phyloP scores from a whole-genome alignment of 176 grass and related monocot species.

The Zoysia pacifica region DNA sequence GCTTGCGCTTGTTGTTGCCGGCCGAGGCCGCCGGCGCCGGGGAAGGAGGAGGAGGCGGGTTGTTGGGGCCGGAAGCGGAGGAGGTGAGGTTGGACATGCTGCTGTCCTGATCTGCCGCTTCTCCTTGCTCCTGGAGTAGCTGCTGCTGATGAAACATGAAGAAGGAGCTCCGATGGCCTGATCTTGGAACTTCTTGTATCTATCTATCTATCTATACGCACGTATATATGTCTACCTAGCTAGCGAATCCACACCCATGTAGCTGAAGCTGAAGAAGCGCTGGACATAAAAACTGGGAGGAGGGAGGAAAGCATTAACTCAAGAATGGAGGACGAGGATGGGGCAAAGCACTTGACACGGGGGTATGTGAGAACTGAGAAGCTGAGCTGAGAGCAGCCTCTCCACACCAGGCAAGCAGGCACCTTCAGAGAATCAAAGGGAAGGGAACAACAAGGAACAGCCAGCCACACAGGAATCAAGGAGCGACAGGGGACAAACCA shows the following conservation, averaged over 20 bases:
- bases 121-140: not conserved
- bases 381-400: not conserved
- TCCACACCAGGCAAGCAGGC: not conserved
- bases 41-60: not conserved
- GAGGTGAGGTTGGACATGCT: constrained; percentile 64
- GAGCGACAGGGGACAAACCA: constrained; percentile 38
- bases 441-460: constrained; percentile 45
- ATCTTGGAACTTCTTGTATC: constrained; percentile 23
- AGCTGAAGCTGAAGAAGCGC: too few species aligned
- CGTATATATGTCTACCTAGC: not conserved
- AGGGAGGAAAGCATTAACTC: not conserved
- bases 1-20: constrained; percentile 71
- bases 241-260: not conserved
- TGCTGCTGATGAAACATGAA: constrained; percentile 36
- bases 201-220: not conserved
- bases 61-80: constrained; percentile 22
- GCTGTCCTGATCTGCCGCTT: constrained; percentile 38
- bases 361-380: not conserved
- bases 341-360: not conserved
- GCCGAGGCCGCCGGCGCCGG: constrained; percentile 20
- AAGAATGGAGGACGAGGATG: constrained; percentile 38
- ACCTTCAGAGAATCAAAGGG: too few species aligned
- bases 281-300: constrained; percentile 25
- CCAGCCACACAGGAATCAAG: constrained; percentile 50
- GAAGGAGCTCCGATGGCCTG: not conserved